Evolutionary conservation across 352 stramenopile species (phyloP).

Genomic region (Globisporangium heterothallicum): DNA sequence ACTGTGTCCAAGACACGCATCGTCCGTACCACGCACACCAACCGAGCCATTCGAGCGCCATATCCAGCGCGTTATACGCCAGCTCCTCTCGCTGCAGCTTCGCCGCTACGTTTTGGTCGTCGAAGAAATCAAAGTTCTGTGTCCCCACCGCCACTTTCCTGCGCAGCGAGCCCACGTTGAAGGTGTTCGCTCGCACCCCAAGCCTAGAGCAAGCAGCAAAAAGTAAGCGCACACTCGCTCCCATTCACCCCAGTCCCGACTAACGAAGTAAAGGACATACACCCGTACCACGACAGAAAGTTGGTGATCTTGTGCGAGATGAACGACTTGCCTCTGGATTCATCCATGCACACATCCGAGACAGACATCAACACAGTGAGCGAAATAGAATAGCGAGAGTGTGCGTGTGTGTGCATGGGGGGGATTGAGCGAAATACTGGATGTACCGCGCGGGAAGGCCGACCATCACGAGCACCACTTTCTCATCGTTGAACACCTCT

Average conservation of each 20-base stretch:
- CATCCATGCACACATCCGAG: background rate
- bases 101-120: constrained; percentile 66
- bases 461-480: constrained; percentile 90
- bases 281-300: constrained; percentile 32
- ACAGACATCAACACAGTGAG: background rate
- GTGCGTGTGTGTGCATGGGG: background rate
- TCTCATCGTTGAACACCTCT: constrained; percentile 66
- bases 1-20: too few relatives aligned
- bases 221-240: background rate
- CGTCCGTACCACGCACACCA: too few relatives aligned
- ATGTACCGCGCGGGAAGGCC: constrained; percentile 71
- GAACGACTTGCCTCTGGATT: constrained; percentile 80
- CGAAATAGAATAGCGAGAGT: background rate
- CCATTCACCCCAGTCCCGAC: background rate
- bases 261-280: background rate
- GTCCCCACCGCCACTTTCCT: constrained; percentile 58
- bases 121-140: constrained; percentile 75
- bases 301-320: constrained; percentile 83
- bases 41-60: constrained; percentile 39
- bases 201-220: constrained; percentile 16
- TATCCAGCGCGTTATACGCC: constrained; percentile 43
- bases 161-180: constrained; percentile 90
- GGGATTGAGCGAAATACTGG: background rate
- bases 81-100: constrained; percentile 57
- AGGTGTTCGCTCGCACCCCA: constrained; percentile 59